phyloP scores from a whole-genome alignment of 768 basidiomycete genomes.

The Suillus occidentalis region DNA sequence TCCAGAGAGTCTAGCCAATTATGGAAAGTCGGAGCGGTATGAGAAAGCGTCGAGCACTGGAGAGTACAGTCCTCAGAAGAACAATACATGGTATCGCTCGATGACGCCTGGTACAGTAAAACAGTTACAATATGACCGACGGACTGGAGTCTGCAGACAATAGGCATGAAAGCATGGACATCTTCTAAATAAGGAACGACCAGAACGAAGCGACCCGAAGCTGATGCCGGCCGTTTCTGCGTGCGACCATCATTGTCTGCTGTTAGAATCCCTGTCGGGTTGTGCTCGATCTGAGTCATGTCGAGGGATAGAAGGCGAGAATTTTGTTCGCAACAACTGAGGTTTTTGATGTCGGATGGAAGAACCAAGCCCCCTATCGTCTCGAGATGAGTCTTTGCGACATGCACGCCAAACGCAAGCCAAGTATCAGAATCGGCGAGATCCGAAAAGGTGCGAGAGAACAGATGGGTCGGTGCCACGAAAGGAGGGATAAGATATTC shows the following conservation, averaged over 20 bases:
- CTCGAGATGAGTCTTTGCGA: slow-evolving; percentile 32
- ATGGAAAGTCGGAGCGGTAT: slow-evolving; percentile 12
- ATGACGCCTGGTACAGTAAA: slow-evolving; percentile 29
- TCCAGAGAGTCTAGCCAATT: slow-evolving; percentile 35
- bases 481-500: slow-evolving; percentile 64
- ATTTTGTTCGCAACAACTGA: slow-evolving; percentile 7
- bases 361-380: slow-evolving; percentile 34
- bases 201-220: slow-evolving; percentile 33
- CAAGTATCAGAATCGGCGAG: slow-evolving; percentile 23
- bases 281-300: not conserved
- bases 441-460: slow-evolving; percentile 21
- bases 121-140: slow-evolving; percentile 31
- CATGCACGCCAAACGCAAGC: slow-evolving; percentile 19
- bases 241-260: not conserved
- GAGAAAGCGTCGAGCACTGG: slow-evolving; percentile 18
- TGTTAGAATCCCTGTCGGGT: slow-evolving; percentile 3
- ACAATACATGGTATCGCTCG: slow-evolving; percentile 9
- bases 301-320: slow-evolving; percentile 2
- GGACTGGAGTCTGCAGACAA: slow-evolving; percentile 36
- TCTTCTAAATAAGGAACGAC: slow-evolving; percentile 37
- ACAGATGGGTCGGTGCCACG: slow-evolving; percentile 38
- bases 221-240: slow-evolving; percentile 1
- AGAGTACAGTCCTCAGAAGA: slow-evolving; percentile 17
- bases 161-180: slow-evolving; percentile 31
- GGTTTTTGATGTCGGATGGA: slow-evolving; percentile 28